These are phyloP conservation scores for Kwoniella mangroviensis DNA, from an alignment of 768 basidiomycete species.

Conservation along the genomic window DNA sequence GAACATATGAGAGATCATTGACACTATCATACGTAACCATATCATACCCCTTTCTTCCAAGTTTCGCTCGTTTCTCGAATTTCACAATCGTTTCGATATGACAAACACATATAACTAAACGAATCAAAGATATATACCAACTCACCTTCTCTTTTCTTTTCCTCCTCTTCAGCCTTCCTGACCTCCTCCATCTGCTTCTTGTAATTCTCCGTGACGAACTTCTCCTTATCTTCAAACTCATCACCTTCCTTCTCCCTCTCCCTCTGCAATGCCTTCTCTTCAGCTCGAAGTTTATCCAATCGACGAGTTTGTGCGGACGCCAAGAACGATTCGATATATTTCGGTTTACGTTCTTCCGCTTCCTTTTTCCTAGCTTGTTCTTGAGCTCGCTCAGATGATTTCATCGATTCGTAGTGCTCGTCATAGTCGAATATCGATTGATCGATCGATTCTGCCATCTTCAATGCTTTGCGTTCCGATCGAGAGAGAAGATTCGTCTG, in stretches of 20 bases:
- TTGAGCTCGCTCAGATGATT: constrained; percentile 75
- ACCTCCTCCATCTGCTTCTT: constrained; percentile 95
- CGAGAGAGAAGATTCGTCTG: constrained; percentile 35
- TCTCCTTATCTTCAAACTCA: constrained; percentile 89
- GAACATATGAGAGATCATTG: too few species aligned
- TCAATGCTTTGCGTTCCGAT: constrained; percentile 61
- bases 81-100: too few species aligned
- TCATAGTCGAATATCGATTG: constrained; percentile 90
- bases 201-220: constrained; percentile 97
- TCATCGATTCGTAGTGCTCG: constrained; percentile 94
- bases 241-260: constrained; percentile 94
- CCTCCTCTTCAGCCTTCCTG: constrained; percentile 87
- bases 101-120: too few species aligned
- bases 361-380: constrained; percentile 79
- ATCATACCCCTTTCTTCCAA: too few species aligned
- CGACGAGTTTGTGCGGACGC: constrained; percentile 81
- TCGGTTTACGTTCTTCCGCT: constrained; percentile 82
- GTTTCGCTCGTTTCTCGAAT: too few species aligned
- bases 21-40: too few species aligned
- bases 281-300: constrained; percentile 86
- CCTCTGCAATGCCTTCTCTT: constrained; percentile 95
- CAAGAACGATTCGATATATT: constrained; percentile 84
- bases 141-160: constrained; percentile 82
- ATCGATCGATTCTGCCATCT: constrained; percentile 78
- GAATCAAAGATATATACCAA: constrained; percentile 16